phyloP scores from a whole-genome alignment of 768 basidiomycete genomes.

The Auriscalpium vulgare region DNA sequence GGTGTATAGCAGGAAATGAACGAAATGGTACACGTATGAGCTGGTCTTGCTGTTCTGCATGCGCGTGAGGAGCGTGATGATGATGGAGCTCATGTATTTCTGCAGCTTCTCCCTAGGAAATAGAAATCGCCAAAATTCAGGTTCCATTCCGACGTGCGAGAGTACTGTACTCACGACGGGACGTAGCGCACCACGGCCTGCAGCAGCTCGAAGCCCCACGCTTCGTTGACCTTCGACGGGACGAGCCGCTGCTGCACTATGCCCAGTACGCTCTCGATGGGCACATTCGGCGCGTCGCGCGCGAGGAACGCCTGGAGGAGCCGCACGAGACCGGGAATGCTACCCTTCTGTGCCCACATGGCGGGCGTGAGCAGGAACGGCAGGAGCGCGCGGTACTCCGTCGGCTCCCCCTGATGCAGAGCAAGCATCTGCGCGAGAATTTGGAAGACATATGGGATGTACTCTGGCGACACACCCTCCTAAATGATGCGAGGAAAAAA shows the following conservation, averaged over 20 bases:
- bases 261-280: slow-evolving; percentile 72
- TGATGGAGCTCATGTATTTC: slow-evolving; percentile 64
- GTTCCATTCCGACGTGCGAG: no score
- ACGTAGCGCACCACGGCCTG: slow-evolving; percentile 67
- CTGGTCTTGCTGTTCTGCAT: slow-evolving; percentile 88
- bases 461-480: slow-evolving; percentile 47
- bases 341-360: slow-evolving; percentile 91
- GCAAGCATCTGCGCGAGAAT: slow-evolving; percentile 94
- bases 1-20: slow-evolving; percentile 67
- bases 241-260: slow-evolving; percentile 87
- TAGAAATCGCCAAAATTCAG: not conserved
- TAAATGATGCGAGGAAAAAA: not conserved
- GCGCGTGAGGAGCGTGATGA: slow-evolving; percentile 75
- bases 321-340: slow-evolving; percentile 87
- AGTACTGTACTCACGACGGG: slow-evolving; percentile 52
- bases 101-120: slow-evolving; percentile 50
- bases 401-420: slow-evolving; percentile 64
- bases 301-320: slow-evolving; percentile 78
- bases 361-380: slow-evolving; percentile 78
- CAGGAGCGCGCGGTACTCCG: slow-evolving; percentile 70
- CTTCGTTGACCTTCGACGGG: slow-evolving; percentile 81
- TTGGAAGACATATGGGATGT: slow-evolving; percentile 96
- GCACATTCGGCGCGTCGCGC: slow-evolving; percentile 66
- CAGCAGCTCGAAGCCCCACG: slow-evolving; percentile 85
- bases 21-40: slow-evolving; percentile 76